These are phyloP conservation scores for Penicillium angulare DNA, from an alignment of 495 filamentous ascomycete species.

Conservation along the genomic window DNA sequence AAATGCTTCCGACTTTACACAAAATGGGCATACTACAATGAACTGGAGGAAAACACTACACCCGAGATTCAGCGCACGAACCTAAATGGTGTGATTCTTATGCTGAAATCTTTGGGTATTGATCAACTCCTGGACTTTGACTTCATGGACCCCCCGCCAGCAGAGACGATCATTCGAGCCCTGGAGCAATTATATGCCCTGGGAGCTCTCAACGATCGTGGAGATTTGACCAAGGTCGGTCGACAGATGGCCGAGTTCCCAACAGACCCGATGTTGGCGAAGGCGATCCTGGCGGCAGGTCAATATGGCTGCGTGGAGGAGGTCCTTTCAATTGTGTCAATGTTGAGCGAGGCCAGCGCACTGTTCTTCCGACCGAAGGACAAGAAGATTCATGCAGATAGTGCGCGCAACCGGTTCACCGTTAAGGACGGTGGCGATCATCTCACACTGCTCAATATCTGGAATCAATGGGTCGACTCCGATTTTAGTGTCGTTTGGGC, in stretches of 20 bases:
- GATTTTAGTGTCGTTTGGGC: conserved; percentile 90
- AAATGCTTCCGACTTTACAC: conserved; percentile 97
- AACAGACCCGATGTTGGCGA: conserved; percentile 89
- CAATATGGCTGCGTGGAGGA: conserved; percentile 90
- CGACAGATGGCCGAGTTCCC: conserved; percentile 98
- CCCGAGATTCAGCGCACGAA: conserved; percentile 95
- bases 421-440: conserved; percentile 92
- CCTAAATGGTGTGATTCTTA: conserved; percentile 76
- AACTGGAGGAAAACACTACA: conserved; percentile 88
- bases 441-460: conserved; percentile 88
- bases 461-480: conserved; percentile 93
- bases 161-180: conserved; percentile 86
- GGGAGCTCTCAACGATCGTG: conserved; percentile 83
- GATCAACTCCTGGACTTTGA: conserved; percentile 94
- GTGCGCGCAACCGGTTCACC: conserved; percentile 88
- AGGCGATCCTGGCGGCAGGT: conserved; percentile 85
- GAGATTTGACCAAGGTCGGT: conserved; percentile 87
- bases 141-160: conserved; percentile 92
- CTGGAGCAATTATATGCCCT: conserved; percentile 92
- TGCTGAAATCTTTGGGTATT: conserved; percentile 88
- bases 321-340: conserved; percentile 89
- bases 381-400: conserved; percentile 94
- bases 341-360: conserved; percentile 84
- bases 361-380: conserved; percentile 97
- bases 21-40: conserved; percentile 90